Evolutionary conservation across 192 early-diverging fungal species (phyloP).

Genomic region (Umbelopsis vinacea): DNA sequence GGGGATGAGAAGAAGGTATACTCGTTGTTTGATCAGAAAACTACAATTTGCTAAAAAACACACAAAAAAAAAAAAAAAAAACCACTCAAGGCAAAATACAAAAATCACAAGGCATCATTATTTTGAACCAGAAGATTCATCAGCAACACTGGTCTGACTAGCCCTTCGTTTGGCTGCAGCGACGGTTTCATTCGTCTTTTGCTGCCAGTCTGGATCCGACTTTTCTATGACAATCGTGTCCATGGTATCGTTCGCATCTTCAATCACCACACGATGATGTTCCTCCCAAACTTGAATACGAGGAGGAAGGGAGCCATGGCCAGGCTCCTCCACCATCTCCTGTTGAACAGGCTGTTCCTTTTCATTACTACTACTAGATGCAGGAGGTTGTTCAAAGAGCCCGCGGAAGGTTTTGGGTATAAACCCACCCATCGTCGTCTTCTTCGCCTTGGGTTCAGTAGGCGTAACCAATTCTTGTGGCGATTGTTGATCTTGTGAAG

Average conservation of each 20-base stretch:
- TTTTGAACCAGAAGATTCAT: neutral
- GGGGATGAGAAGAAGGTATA: too few species aligned
- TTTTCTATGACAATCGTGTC: slow-evolving; percentile 22
- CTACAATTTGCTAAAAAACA: too few species aligned
- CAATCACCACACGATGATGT: slow-evolving; percentile 13
- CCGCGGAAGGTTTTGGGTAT: slow-evolving; percentile 6
- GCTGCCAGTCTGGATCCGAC: slow-evolving; percentile 20
- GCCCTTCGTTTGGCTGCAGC: slow-evolving; percentile 5
- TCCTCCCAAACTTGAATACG: slow-evolving; percentile 37
- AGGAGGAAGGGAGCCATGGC: neutral
- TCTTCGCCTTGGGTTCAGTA: neutral
- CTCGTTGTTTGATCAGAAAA: too few species aligned
- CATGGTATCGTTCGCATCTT: slow-evolving; percentile 8
- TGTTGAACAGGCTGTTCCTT: neutral
- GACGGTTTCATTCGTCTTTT: slow-evolving; percentile 14
- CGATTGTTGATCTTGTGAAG: neutral
- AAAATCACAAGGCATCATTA: neutral
- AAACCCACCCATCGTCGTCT: neutral
- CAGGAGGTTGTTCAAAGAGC: neutral
- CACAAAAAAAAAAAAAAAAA: too few species aligned
- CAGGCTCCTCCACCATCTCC: neutral
- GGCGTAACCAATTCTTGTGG: neutral
- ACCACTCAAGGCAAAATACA: too few species aligned
- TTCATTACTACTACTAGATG: neutral
- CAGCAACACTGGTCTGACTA: neutral